Evolutionary conservation across 305 asterid genomes (phyloP).

Genomic region (Andrographis paniculata): DNA sequence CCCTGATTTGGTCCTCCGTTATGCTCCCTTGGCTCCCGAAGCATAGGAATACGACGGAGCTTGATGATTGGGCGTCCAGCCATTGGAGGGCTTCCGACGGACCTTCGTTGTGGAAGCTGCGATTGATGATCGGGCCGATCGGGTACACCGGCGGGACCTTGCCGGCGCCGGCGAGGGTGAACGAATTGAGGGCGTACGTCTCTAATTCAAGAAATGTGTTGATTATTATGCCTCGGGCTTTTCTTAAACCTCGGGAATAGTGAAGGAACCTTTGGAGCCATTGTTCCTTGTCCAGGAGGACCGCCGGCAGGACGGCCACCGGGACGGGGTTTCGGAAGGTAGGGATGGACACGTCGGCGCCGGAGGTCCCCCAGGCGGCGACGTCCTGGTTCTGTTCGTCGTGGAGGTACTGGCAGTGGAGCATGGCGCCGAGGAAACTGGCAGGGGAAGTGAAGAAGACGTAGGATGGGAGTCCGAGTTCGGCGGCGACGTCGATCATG

Average conservation of each 20-base stretch:
- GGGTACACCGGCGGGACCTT: constrained; percentile 41
- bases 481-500: constrained; percentile 47
- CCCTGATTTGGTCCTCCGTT: constrained; percentile 32
- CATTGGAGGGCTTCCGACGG: constrained; percentile 25
- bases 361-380: constrained; percentile 26
- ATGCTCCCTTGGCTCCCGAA: constrained; percentile 77
- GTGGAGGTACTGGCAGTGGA: constrained; percentile 50
- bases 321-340: constrained; percentile 38
- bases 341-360: constrained; percentile 27
- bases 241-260: constrained; percentile 47
- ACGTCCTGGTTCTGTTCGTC: constrained; percentile 43
- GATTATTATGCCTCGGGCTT: constrained; percentile 47
- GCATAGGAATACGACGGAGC: constrained; percentile 53
- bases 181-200: constrained; percentile 33
- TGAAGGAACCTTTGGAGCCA: constrained; percentile 45
- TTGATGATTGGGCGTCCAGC: constrained; percentile 40
- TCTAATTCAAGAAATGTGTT: constrained; percentile 59
- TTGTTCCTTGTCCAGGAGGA: constrained; percentile 26
- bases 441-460: constrained; percentile 60
- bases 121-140: constrained; percentile 52
- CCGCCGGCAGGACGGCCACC: constrained; percentile 31
- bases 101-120: constrained; percentile 17
- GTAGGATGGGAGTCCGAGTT: constrained; percentile 34
- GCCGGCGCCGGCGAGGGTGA: constrained; percentile 17
- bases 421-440: constrained; percentile 52